phyloP scores from a whole-genome alignment of 805 yeast genomes.

The Yarrowia sp. region DNA sequence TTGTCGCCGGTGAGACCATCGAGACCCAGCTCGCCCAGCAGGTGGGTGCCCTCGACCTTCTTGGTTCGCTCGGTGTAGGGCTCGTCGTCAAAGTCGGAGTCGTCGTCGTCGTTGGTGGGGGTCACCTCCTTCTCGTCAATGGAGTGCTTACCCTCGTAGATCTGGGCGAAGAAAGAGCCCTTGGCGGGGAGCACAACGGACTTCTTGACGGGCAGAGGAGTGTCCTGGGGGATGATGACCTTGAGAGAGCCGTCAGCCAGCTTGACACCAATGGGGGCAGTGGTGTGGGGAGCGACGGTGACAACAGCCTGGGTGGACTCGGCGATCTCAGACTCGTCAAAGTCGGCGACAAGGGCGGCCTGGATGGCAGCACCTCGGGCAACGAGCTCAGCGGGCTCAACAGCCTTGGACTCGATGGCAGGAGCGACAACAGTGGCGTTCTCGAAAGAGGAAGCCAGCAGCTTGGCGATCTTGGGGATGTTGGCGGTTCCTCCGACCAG shows the following conservation, averaged over 20 bases:
- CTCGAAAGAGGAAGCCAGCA: constrained; percentile 70
- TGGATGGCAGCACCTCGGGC: constrained; percentile 97
- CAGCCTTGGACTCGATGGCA: constrained; percentile 71
- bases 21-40: constrained; percentile 79
- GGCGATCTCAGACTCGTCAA: constrained; percentile 83
- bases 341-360: constrained; percentile 80
- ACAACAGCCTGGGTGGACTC: constrained; percentile 86
- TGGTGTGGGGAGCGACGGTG: constrained; percentile 84
- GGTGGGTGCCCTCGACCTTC: constrained; percentile 72
- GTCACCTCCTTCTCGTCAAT: constrained; percentile 67
- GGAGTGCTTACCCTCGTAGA: constrained; percentile 85
- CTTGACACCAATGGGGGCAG: constrained; percentile 84
- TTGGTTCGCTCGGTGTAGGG: constrained; percentile 85
- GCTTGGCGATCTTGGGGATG: constrained; percentile 87
- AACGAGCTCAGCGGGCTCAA: constrained; percentile 86
- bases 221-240: constrained; percentile 77
- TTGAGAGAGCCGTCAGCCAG: constrained; percentile 74
- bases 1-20: constrained; percentile 70
- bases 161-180: constrained; percentile 67
- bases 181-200: constrained; percentile 69
- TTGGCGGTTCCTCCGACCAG: constrained; percentile 93
- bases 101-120: constrained; percentile 57
- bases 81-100: constrained; percentile 76
- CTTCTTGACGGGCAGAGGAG: constrained; percentile 90
- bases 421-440: constrained; percentile 79